Conservation (phyloP, 176 grass and related monocot genomes). For the Puya raimondii region DNA sequence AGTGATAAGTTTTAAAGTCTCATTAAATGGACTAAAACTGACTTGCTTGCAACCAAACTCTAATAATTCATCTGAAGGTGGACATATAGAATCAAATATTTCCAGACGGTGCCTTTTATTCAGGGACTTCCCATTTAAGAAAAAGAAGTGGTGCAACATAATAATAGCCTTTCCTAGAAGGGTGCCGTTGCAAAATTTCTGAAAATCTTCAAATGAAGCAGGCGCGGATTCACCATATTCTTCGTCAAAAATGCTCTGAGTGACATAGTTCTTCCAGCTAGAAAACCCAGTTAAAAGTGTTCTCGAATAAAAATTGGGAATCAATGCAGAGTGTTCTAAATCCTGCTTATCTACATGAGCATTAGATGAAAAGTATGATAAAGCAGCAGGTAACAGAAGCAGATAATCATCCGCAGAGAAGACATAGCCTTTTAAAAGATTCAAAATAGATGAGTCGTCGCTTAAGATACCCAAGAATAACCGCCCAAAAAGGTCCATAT, state of each 20-base stretch:
- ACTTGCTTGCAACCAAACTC: conserved; percentile 37
- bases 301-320: conserved; percentile 47
- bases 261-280: conserved; percentile 65
- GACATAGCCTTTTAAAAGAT: conserved; percentile 28
- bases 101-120: conserved; percentile 42
- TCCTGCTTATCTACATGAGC: conserved; percentile 24
- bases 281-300: conserved; percentile 57
- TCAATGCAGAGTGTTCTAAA: conserved; percentile 30
- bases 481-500: conserved; percentile 62
- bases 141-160: conserved; percentile 46
- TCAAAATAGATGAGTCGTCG: conserved; percentile 31
- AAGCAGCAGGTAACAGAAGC: conserved; percentile 71
- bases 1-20: conserved; percentile 46
- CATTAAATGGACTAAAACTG: conserved; percentile 31
- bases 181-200: conserved; percentile 47
- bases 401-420: conserved; percentile 43
- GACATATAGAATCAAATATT: conserved; percentile 59
- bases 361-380: conserved; percentile 51
- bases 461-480: conserved; percentile 48
- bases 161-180: conserved; percentile 69
- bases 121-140: conserved; percentile 30
- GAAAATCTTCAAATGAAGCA: conserved; percentile 49
- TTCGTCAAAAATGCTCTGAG: conserved; percentile 43
- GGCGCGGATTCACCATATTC: conserved; percentile 34
- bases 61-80: conserved; percentile 54